Conservation (phyloP, 805 yeast genomes). For the Metschnikowia aberdeeniae region DNA sequence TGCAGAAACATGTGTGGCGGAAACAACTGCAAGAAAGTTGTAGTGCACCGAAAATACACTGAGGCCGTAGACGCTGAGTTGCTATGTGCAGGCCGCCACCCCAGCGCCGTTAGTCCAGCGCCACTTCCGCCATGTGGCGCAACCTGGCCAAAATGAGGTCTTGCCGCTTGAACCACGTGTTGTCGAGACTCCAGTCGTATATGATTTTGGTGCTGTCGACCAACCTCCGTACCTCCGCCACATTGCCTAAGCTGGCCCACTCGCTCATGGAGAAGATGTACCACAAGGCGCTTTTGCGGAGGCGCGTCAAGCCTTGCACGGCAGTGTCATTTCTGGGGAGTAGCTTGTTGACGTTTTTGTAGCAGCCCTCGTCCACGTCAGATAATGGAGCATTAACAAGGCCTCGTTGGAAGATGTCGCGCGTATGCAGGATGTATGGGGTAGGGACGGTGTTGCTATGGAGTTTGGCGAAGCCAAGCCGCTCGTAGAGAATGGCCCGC, state of each 20-base stretch:
- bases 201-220: conserved; percentile 24
- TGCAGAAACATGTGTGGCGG: neutral
- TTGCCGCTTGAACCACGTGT: conserved; percentile 32
- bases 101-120: too few species aligned
- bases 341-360: conserved; percentile 35
- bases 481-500: conserved; percentile 41
- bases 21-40: neutral
- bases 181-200: conserved; percentile 15
- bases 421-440: conserved; percentile 6
- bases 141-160: conserved; percentile 27
- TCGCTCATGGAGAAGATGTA: conserved; percentile 67
- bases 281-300: conserved; percentile 77
- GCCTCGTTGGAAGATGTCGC: conserved; percentile 11
- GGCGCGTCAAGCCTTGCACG: conserved; percentile 53
- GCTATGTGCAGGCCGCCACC: too few species aligned
- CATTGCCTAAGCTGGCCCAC: conserved; percentile 42
- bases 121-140: conserved; percentile 2
- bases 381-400: conserved; percentile 6
- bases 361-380: conserved; percentile 28
- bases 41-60: neutral
- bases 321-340: conserved; percentile 32
- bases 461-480: conserved; percentile 29
- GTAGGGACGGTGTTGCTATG: conserved; percentile 12
- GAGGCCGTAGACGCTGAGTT: too few species aligned
- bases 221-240: conserved; percentile 24